Conservation (phyloP, 2,329 filamentous ascomycete species). For the Bretziella fagacearum region DNA sequence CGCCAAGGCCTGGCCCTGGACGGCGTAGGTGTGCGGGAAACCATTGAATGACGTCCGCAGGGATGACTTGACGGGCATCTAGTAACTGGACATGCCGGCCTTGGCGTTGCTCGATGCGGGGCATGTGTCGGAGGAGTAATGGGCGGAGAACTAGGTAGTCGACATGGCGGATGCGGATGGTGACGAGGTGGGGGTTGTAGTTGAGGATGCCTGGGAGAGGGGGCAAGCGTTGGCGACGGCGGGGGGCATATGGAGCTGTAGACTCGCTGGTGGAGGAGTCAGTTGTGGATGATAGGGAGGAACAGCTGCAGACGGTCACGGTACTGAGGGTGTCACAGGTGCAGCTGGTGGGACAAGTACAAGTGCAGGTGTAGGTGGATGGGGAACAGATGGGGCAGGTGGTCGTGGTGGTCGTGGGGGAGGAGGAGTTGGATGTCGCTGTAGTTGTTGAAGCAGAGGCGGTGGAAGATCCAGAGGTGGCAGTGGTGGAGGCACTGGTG, state of each 20-base stretch:
- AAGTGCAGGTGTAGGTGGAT: not conserved
- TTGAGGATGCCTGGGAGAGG: not conserved
- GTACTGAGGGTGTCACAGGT: not conserved
- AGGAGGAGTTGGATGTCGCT: not conserved
- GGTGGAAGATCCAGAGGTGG: not conserved
- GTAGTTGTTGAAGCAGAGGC: not conserved
- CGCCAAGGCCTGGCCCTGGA: not conserved
- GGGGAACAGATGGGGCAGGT: not conserved
- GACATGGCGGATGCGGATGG: slow-evolving; percentile 2
- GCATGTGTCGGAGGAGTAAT: not conserved
- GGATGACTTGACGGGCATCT: not conserved
- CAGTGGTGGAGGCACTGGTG: not conserved
- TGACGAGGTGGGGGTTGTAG: slow-evolving; percentile 7
- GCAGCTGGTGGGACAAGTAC: not conserved
- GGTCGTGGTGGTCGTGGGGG: not conserved
- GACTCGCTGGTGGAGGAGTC: not conserved
- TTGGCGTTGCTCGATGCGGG: not conserved
- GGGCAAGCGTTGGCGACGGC: not conserved
- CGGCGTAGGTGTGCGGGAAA: not conserved
- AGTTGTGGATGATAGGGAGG: not conserved
- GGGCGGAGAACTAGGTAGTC: slow-evolving; percentile 6
- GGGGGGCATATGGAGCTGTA: not conserved
- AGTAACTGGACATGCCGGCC: not conserved
- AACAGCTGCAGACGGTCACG: slow-evolving; percentile 5
- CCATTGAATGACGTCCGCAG: not conserved